A percentile compares a stretch with the other conserved stretches of the same genome.
Evolutionary conservation across 495 filamentous ascomycete genomes (phyloP).

Genomic region (Mytilinidion resinicola): DNA sequence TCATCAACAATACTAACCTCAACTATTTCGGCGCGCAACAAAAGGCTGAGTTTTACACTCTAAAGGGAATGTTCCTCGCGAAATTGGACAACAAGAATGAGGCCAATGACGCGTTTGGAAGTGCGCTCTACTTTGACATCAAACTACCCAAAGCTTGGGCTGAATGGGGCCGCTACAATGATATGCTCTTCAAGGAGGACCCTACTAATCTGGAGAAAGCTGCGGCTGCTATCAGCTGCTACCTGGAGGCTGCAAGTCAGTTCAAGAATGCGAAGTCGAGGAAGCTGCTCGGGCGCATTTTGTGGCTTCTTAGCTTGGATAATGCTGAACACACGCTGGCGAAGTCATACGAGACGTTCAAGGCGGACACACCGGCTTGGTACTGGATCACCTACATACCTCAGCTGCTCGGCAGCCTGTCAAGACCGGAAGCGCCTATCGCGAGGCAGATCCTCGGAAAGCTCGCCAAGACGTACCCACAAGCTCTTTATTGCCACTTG

Average conservation of each 20-base stretch:
- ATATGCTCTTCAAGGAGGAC: conserved; percentile 86
- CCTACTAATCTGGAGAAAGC: conserved; percentile 71
- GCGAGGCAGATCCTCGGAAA: conserved; percentile 77
- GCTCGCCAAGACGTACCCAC: conserved; percentile 91
- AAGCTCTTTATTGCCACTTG: conserved; percentile 88
- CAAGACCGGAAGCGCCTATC: conserved; percentile 81
- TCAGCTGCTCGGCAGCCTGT: conserved; percentile 82
- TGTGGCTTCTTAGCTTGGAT: conserved; percentile 95
- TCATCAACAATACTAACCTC: conserved; percentile 99
- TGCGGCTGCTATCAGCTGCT: conserved; percentile 88
- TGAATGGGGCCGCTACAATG: conserved; percentile 98
- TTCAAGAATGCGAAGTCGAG: conserved; percentile 97
- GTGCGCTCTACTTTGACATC: conserved; percentile 90
- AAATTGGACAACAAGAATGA: conserved; percentile 84
- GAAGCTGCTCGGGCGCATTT: conserved; percentile 86
- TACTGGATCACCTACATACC: conserved; percentile 99
- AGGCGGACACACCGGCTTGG: conserved; percentile 93
- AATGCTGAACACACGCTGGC: conserved; percentile 75
- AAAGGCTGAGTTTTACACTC: conserved; percentile 97
- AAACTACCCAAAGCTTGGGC: conserved; percentile 96
- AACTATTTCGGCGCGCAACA: conserved; percentile 95
- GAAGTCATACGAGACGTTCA: conserved; percentile 81
- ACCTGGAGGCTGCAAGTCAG: conserved; percentile 88
- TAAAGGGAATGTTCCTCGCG: conserved; percentile 99
- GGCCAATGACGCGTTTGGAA: conserved; percentile 88